Base-by-base conservation (phyloP, 2,329 filamentous ascomycete species). In the Botrytis porri region DNA sequence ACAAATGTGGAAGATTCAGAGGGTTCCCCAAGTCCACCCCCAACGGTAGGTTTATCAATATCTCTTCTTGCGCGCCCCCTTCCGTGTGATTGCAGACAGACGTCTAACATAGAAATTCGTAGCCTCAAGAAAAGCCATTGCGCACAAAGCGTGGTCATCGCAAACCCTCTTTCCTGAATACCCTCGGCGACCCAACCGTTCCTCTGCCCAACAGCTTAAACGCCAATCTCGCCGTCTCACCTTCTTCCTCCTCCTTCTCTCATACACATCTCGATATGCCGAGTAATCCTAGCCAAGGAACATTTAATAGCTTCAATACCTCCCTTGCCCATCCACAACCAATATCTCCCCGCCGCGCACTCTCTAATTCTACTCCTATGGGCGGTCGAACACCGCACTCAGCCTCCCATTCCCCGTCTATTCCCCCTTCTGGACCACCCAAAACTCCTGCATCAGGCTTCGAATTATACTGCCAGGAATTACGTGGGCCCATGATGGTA, bases 111-210 rank as follows among this genome's bases (percentile, higher is more conserved):
- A 71, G 69, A 69, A 71, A 67, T 74, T 74, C 66, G 75, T 81
- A 93, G 90, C 92, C 92, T 48, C 91, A 93, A 82, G 92, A 94
- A 79, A 94, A 94, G 82, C 92, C 92, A 43, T 84, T 94, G 76
- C 88, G 92, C 45, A 90, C 88, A 75, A 94, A 94, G 84, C 88
- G 92, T 71, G 90, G 90, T 74, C 90, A 93, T 79, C 84, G 91
- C 70, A 91, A 91, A 82, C 84, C 86, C 37, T 88, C 87, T 51
- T 81, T 80, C 60, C 75, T 81, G 8, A 76, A 75, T 20, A 77
- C 78, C 57, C 73, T 79, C 37, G 84, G 84, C 76, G 81, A 81
- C 80, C 59, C 80, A 80, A 37, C 79, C 82, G 73, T 83, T 81
- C 75, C 82, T 84, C 51, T 72, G 12, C 81, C 82, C 39, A 84